Percentiles rank a stretch among this genome's conserved stretches.
Evolutionary conservation across 768 basidiomycete species (phyloP).

Genomic region (Termitomyces sp.): DNA sequence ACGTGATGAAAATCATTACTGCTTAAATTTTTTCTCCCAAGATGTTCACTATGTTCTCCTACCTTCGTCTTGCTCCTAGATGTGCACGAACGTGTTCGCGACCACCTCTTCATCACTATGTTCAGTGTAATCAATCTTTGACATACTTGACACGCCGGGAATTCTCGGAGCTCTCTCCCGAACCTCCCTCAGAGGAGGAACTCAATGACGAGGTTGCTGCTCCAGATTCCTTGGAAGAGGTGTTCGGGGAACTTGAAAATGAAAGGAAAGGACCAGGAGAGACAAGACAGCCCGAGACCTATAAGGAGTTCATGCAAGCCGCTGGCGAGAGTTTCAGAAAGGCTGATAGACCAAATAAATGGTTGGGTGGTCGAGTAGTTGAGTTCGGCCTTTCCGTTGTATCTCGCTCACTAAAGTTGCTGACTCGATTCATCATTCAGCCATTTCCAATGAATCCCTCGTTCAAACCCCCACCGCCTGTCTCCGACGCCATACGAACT

Average conservation of each 20-base stretch:
- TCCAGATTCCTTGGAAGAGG: constrained; percentile 5
- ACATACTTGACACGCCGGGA: background rate
- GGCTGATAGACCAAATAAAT: constrained; percentile 49
- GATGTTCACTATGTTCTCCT: constrained; percentile 29
- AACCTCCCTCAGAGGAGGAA: constrained; percentile 22
- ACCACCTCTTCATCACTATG: constrained; percentile 15
- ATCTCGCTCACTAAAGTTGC: background rate
- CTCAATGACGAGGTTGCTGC: constrained; percentile 6
- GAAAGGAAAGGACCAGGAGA: constrained; percentile 1
- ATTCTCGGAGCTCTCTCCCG: constrained; percentile 20
- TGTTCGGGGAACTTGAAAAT: constrained; percentile 9
- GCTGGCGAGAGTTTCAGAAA: constrained; percentile 40
- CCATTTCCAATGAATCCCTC: constrained; percentile 85
- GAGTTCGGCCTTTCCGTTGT: constrained; percentile 30
- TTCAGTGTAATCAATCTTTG: constrained; percentile 23
- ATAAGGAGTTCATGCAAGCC: constrained; percentile 38
- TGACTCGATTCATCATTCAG: constrained; percentile 33
- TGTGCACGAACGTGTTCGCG: constrained; percentile 27
- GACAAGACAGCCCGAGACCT: constrained; percentile 23
- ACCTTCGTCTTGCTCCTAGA: constrained; percentile 26
- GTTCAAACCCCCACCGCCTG: constrained; percentile 76
- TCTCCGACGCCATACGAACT: constrained; percentile 58
- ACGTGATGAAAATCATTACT: constrained; percentile 26
- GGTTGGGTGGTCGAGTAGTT: constrained; percentile 60
- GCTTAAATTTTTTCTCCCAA: constrained; percentile 27